These are phyloP conservation scores for Penicillium sp. DNA, from an alignment of 2,329 filamentous ascomycete species.

Conservation along the genomic window DNA sequence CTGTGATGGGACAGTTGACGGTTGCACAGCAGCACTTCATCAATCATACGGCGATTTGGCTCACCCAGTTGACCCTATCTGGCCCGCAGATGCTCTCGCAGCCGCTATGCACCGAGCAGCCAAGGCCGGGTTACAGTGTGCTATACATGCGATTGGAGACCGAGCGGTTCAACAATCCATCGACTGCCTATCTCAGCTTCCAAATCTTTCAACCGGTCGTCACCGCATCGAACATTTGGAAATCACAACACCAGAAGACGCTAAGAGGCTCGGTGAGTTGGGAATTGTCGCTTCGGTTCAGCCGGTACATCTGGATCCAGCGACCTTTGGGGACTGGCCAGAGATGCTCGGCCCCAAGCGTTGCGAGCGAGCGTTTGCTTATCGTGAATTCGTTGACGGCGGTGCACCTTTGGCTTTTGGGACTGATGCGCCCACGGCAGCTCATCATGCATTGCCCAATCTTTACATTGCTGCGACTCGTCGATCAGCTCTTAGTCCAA, in stretches of 20 bases:
- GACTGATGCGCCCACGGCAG: slow-evolving; percentile 52
- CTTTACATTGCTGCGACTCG: slow-evolving; percentile 54
- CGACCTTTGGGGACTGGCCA: slow-evolving; percentile 52
- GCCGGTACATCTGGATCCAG: slow-evolving; percentile 44
- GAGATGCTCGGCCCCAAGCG: slow-evolving; percentile 46
- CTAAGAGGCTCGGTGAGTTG: slow-evolving; percentile 45
- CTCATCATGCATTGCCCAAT: slow-evolving; percentile 47
- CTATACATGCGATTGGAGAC: slow-evolving; percentile 55
- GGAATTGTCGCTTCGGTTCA: slow-evolving; percentile 48
- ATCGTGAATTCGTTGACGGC: slow-evolving; percentile 48
- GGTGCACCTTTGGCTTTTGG: slow-evolving; percentile 49
- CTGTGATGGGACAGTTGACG: slow-evolving; percentile 54
- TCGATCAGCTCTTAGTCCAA: slow-evolving; percentile 44
- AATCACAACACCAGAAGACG: slow-evolving; percentile 50
- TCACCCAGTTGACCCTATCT: slow-evolving; percentile 45
- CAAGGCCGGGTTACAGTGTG: slow-evolving; percentile 49
- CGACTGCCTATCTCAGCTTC: slow-evolving; percentile 25
- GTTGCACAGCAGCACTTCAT: slow-evolving; percentile 33
- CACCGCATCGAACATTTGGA: slow-evolving; percentile 57
- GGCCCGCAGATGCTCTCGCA: slow-evolving; percentile 43
- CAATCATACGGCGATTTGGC: slow-evolving; percentile 44
- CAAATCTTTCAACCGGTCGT: slow-evolving; percentile 33
- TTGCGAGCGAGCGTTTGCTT: slow-evolving; percentile 52
- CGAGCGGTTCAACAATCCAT: slow-evolving; percentile 48
- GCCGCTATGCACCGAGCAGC: slow-evolving; percentile 48